phyloP scores from a whole-genome alignment of 2,329 filamentous ascomycete species.

The Peltaster fructicola region DNA sequence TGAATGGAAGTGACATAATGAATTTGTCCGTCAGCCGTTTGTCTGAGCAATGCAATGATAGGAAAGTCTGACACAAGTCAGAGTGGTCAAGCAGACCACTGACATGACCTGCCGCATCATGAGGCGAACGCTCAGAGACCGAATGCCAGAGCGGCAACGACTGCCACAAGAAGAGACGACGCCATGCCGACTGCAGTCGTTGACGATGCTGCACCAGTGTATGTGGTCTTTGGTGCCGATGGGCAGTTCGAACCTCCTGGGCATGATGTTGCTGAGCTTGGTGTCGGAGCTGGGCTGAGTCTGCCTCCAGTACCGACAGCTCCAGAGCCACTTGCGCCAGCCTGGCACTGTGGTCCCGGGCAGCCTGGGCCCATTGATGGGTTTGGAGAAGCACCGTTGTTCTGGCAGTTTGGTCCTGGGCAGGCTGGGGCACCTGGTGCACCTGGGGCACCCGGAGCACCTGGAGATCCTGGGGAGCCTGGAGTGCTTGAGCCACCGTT shows the following conservation, averaged over 20 bases:
- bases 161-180: conserved; percentile 3
- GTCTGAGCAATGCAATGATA: too few relatives aligned
- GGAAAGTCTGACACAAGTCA: too few relatives aligned
- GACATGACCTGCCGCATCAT: too few relatives aligned
- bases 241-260: neutral
- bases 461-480: conserved; percentile 3
- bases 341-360: conserved; percentile 12
- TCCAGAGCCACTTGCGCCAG: conserved; percentile 8
- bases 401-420: conserved; percentile 4
- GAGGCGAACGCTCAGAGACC: too few relatives aligned
- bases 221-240: neutral
- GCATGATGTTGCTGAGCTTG: neutral
- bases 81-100: too few relatives aligned
- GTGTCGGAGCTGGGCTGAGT: neutral
- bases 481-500: conserved; percentile 2
- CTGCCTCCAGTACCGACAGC: conserved; percentile 4
- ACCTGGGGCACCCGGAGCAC: conserved; percentile 1
- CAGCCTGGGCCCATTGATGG: conserved; percentile 7
- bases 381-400: conserved; percentile 7
- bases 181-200: conserved; percentile 5
- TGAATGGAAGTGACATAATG: too few relatives aligned
- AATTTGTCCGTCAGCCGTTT: too few relatives aligned
- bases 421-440: conserved; percentile 3
- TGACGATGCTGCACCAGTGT: conserved; percentile 1
- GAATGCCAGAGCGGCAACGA: too few relatives aligned